Conservation (phyloP, 306 rosid genomes). For the Canavalia ensiformis region DNA sequence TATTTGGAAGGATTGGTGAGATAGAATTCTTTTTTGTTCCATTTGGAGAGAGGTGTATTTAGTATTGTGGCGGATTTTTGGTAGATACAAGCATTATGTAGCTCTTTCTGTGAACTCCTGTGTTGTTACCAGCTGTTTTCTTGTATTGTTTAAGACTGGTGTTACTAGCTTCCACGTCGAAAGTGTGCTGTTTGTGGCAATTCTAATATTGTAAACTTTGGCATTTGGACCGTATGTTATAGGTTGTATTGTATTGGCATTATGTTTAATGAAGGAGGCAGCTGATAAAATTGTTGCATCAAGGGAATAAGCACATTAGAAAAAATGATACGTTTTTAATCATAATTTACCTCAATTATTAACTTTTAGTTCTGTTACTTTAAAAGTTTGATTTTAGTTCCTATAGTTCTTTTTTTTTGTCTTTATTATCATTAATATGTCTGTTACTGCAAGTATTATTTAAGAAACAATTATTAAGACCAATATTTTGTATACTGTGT, state of each 20-base stretch:
- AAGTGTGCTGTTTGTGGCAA: not conserved
- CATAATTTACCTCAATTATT: no score
- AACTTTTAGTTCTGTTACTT: no score
- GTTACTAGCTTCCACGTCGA: not conserved
- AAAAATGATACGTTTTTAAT: not conserved
- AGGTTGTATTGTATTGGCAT: not conserved
- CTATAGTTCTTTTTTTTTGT: no score
- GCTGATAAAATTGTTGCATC: not conserved
- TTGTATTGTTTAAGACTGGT: not conserved
- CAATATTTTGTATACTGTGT: no score
- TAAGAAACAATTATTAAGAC: no score
- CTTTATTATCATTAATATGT: no score
- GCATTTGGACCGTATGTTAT: not conserved
- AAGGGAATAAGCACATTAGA: not conserved
- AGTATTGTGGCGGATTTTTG: constrained; percentile 6
- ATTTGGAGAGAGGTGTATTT: not conserved
- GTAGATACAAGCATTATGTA: not conserved
- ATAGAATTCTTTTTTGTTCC: constrained; percentile 22
- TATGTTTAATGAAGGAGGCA: not conserved
- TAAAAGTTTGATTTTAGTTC: no score
- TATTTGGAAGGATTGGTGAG: not conserved
- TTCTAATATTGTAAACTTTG: constrained; percentile 1
- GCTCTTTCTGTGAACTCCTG: not conserved
- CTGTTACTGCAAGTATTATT: no score
- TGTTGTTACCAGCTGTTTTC: not conserved